Evolutionary conservation across 2,329 filamentous ascomycete species (phyloP).

Genomic region (Fusarium setosum): DNA sequence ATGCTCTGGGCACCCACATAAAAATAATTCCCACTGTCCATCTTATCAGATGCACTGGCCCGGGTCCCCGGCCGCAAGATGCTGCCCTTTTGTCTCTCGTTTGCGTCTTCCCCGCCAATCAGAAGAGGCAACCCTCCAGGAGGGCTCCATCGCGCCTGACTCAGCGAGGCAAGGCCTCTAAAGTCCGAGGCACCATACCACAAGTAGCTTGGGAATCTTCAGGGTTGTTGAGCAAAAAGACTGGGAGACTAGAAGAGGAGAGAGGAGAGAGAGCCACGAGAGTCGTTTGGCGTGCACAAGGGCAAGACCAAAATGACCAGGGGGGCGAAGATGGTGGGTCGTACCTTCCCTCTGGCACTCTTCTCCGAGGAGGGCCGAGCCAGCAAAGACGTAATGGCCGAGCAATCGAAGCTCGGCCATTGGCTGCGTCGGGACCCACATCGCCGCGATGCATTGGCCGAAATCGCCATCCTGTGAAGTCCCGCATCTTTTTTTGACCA

Average conservation of each 20-base stretch:
- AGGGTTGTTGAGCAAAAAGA: neutral
- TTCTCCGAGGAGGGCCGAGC: constrained; percentile 46
- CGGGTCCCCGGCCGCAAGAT: constrained; percentile 17
- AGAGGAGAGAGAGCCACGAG: neutral
- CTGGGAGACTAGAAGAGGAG: neutral
- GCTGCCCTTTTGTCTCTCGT: constrained; percentile 5
- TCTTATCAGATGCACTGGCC: constrained; percentile 39
- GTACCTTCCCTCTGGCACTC: constrained; percentile 19
- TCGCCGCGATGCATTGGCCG: constrained; percentile 39
- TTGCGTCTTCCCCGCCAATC: constrained; percentile 6
- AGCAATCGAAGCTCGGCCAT: constrained; percentile 44
- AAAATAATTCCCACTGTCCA: constrained; percentile 1
- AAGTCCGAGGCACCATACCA: neutral
- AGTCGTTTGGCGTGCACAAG: neutral
- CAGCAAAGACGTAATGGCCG: constrained; percentile 46
- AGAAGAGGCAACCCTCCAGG: neutral
- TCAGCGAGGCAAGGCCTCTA: neutral
- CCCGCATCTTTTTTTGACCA: constrained; percentile 45
- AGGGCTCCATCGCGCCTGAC: neutral
- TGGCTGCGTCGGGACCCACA: constrained; percentile 26
- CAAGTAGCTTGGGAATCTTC: neutral
- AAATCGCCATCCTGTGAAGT: constrained; percentile 46
- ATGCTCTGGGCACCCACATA: constrained; percentile 18
- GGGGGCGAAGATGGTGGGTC: constrained; percentile 17
- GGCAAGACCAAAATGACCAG: neutral